phyloP scores from a whole-genome alignment of 768 basidiomycete species.

The Mycena chlorophos region DNA sequence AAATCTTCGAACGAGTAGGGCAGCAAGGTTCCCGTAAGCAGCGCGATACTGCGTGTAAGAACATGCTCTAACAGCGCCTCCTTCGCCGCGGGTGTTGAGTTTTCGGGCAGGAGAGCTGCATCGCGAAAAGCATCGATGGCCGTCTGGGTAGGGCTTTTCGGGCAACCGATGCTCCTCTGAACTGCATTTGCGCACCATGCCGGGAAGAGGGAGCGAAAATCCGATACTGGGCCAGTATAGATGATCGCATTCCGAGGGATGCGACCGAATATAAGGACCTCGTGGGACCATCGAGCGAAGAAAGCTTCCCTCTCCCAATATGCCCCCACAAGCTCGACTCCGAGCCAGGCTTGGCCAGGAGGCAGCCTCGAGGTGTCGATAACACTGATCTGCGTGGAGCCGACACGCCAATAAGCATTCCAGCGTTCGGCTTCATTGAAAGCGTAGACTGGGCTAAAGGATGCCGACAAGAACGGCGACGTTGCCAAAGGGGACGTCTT shows the following conservation, averaged over 20 bases:
- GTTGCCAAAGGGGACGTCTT: neutral
- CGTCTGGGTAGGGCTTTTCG: constrained; percentile 1
- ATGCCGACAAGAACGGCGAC: neutral
- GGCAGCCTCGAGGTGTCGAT: constrained; percentile 1
- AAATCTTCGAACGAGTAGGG: too few relatives aligned
- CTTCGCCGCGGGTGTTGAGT: neutral
- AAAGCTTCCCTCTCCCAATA: neutral
- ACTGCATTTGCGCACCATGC: constrained; percentile 2
- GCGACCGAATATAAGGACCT: constrained; percentile 4
- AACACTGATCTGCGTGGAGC: constrained; percentile 4
- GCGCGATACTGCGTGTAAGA: neutral
- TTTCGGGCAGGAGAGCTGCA: neutral
- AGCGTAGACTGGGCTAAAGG: constrained; percentile 4
- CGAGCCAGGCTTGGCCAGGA: neutral
- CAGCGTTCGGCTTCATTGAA: constrained; percentile 2
- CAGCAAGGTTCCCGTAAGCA: neutral
- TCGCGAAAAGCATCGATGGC: neutral
- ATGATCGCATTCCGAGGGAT: constrained; percentile 4
- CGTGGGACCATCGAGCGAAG: constrained; percentile 7
- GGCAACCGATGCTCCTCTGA: neutral
- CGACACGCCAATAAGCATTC: neutral
- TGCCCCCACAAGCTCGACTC: constrained; percentile 6
- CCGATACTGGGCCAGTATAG: neutral
- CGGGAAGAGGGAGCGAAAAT: neutral
- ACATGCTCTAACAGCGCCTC: neutral